Evolutionary conservation across 164 flowering plant genomes (phyloP).

Genomic region (Stephania japonica): DNA sequence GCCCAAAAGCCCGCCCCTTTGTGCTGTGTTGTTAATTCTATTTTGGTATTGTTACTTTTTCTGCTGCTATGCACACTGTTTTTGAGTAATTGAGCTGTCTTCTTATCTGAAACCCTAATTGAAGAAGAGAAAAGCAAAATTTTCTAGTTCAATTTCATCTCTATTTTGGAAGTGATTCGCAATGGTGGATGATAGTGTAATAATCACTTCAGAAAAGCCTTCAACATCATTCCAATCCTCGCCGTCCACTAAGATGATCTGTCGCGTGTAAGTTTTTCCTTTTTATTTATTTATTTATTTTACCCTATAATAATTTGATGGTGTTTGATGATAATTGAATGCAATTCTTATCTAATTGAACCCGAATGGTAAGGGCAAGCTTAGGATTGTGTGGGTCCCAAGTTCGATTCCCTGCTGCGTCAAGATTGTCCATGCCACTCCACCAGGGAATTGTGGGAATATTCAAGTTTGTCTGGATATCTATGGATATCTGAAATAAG

Average conservation of each 20-base stretch:
- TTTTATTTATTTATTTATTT: neutral
- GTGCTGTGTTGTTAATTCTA: too few species aligned
- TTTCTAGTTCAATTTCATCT: neutral
- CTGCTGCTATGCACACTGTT: too few species aligned
- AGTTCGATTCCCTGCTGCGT: too few species aligned
- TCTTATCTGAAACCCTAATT: neutral
- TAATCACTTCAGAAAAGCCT: slow-evolving; percentile 14
- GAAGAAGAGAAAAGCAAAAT: neutral
- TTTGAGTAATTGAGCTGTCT: neutral
- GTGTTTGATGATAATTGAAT: neutral
- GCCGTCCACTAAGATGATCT: slow-evolving; percentile 16
- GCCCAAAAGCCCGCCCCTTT: too few species aligned
- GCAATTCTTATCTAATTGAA: too few species aligned
- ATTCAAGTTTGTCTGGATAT: too few species aligned
- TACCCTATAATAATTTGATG: neutral
- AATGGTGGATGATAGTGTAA: slow-evolving; percentile 8
- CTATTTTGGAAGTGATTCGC: neutral
- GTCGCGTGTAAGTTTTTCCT: slow-evolving; percentile 27
- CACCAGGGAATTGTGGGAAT: too few species aligned
- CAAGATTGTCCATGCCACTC: too few species aligned
- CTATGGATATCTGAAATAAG: too few species aligned
- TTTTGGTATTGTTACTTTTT: too few species aligned
- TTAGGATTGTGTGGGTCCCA: too few species aligned
- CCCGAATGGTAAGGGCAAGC: too few species aligned
- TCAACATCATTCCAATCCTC: slow-evolving; percentile 8